Evolutionary conservation across 805 yeast species (phyloP), one percentile per base, ranked within the genome.

Genomic region (Cyberlindnera galapagoensis): DNA sequence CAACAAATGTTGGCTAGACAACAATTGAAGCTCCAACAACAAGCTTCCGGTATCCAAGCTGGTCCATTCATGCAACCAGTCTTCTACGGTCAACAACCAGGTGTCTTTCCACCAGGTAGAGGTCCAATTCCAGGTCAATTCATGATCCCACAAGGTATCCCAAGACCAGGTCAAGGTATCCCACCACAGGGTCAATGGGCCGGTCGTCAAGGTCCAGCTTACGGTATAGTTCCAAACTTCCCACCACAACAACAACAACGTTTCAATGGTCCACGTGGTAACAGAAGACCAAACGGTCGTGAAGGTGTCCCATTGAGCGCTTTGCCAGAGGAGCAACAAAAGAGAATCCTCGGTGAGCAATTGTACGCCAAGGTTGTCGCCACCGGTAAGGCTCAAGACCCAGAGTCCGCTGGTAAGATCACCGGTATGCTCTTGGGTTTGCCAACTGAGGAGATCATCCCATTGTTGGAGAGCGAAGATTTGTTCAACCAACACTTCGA

Each of bases 361-460:
- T 74, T 92, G 58, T 92, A 90, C 75, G 87, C 94, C 57, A 84
- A 79, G 75, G 82, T 92, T 56, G 78, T 80, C 46, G 77, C 87
- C 47, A 77, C 84, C 43, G 87, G 85, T 56, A 82, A 82, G 67
- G 85, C 88, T 53, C 77, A 78, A 52, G 94, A 87, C 57, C 82
- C 81, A 38, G 95, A 87, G 66, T 86, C 95, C 56, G 97, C 97
- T 49, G 95, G 96, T 69, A 90, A 88, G 72, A 85, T 92, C 61
- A 92, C 98, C 47, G 97, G 97, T 71, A 92, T 92, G 97, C 77
- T 92, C 71, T 76, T 92, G 58, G 96, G 88, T 60, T 78, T 90
- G 77, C 94, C 87, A 58, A 84, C 83, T 65, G 76, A 76, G 55
- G 96, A 90, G 68, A 83, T 92, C 52, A 67, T 88, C 56, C 81